These are phyloP conservation scores for Globisporangium abappressorium DNA, from an alignment of 352 stramenopile species.

Conservation along the genomic window DNA sequence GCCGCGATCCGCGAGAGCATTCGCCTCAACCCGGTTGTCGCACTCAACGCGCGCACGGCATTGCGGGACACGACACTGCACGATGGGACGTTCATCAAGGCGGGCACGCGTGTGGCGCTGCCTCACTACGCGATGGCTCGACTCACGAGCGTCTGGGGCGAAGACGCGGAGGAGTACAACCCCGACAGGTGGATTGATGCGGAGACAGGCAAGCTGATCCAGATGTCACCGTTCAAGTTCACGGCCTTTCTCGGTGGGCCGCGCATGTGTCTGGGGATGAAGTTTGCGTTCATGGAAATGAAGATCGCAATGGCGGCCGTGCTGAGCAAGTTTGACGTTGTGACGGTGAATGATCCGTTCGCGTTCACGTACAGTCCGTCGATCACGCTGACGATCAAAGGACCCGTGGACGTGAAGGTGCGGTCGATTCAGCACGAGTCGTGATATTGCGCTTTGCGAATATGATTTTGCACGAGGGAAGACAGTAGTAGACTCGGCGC, in stretches of 20 bases:
- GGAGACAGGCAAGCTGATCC: slow-evolving; percentile 22
- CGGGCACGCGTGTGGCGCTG: slow-evolving; percentile 33
- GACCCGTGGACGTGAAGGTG: slow-evolving; percentile 16
- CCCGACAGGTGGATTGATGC: slow-evolving; percentile 48
- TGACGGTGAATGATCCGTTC: slow-evolving; percentile 20
- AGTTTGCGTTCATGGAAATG: slow-evolving; percentile 41
- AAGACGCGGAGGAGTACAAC: slow-evolving; percentile 40
- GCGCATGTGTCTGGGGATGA: slow-evolving; percentile 43
- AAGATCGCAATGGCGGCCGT: slow-evolving; percentile 35
- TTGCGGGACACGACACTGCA: slow-evolving; percentile 34
- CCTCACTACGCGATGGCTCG: slow-evolving; percentile 40
- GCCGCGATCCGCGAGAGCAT: slow-evolving; percentile 47
- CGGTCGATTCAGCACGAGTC: too few relatives aligned
- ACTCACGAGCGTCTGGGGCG: slow-evolving; percentile 36
- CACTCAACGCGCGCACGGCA: slow-evolving; percentile 33
- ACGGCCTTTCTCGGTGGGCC: slow-evolving; percentile 40
- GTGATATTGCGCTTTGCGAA: too few relatives aligned
- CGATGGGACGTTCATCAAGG: slow-evolving; percentile 44
- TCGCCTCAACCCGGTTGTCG: slow-evolving; percentile 43
- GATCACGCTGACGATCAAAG: slow-evolving; percentile 27
- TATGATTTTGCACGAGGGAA: too few relatives aligned
- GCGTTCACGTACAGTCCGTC: slow-evolving; percentile 26
- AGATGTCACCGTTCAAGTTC: slow-evolving; percentile 41
- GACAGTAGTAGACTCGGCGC: too few relatives aligned
- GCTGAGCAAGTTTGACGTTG: slow-evolving; percentile 33